Conservation (phyloP, 192 early-diverging fungal genomes). For the Coemansia sp. region DNA sequence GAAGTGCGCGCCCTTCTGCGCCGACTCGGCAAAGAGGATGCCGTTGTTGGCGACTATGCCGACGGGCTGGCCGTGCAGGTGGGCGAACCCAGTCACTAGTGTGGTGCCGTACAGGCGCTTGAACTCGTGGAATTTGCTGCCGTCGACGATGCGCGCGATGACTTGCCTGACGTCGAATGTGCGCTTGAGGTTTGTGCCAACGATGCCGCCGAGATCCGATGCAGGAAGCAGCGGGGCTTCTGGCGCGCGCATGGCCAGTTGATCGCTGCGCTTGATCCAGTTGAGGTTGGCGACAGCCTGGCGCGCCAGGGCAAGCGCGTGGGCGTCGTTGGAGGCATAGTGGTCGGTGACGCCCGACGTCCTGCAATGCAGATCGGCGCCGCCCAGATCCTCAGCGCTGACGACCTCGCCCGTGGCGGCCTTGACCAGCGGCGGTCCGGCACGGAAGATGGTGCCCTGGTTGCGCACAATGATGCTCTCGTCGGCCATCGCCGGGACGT, state of each 20-base stretch:
- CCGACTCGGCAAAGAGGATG: conserved; percentile 90
- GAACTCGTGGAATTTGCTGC: conserved; percentile 87
- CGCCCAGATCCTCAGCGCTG: conserved; percentile 89
- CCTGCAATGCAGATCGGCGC: conserved; percentile 91
- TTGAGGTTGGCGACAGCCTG: conserved; percentile 87
- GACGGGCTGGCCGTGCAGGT: conserved; percentile 85
- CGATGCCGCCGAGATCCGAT: conserved; percentile 88
- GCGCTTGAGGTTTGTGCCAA: conserved; percentile 86
- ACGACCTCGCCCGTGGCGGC: conserved; percentile 96
- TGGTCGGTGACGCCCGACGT: conserved; percentile 97
- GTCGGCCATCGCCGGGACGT: conserved; percentile 98
- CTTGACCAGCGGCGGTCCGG: conserved; percentile 92
- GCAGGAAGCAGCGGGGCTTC: conserved; percentile 81
- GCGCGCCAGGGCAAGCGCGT: conserved; percentile 81
- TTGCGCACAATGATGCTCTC: conserved; percentile 94
- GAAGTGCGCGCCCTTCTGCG: conserved; percentile 95
- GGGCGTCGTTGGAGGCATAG: conserved; percentile 80
- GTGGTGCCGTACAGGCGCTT: conserved; percentile 89
- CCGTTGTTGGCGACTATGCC: conserved; percentile 97
- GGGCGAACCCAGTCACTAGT: conserved; percentile 89
- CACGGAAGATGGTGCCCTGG: conserved; percentile 96
- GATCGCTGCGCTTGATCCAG: conserved; percentile 58
- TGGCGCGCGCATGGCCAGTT: conserved; percentile 53
- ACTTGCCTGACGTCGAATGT: conserved; percentile 89
- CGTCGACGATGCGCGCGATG: conserved; percentile 93